A percentile compares a stretch with the other conserved stretches of the same genome.
Evolutionary conservation across 2,329 filamentous ascomycete species (phyloP).

Genomic region (Colletotrichum sp.): DNA sequence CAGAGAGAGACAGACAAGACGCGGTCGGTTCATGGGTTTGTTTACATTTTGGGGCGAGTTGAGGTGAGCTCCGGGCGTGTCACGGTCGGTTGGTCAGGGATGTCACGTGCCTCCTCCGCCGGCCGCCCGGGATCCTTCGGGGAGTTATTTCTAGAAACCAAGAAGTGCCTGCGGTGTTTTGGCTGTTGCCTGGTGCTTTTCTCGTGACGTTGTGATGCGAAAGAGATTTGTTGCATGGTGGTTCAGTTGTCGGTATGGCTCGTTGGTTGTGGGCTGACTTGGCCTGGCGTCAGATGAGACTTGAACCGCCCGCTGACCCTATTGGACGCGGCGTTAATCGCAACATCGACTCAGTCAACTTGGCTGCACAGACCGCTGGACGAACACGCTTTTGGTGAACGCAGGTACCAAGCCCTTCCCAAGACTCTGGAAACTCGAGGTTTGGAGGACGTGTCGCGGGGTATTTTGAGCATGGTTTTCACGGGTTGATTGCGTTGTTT

Average conservation of each 20-base stretch:
- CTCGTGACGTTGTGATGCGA: background rate
- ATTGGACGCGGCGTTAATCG: background rate
- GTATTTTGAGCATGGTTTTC: background rate
- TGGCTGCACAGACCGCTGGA: background rate
- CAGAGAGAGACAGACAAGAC: conserved; percentile 2
- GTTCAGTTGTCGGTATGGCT: background rate
- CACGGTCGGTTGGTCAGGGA: background rate
- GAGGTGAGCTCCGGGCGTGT: background rate
- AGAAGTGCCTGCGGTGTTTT: background rate
- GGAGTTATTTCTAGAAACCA: background rate
- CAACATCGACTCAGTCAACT: background rate
- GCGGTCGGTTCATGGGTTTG: background rate
- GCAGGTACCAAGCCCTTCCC: background rate
- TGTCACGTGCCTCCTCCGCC: background rate
- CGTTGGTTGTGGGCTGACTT: background rate
- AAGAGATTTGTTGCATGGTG: background rate
- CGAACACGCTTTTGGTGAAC: background rate
- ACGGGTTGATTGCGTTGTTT: background rate
- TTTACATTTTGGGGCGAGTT: background rate
- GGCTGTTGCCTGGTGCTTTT: background rate
- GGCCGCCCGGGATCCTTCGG: background rate
- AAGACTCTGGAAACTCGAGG: background rate
- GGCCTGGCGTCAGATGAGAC: background rate
- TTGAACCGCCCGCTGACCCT: background rate
- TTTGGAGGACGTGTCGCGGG: background rate